These are phyloP conservation scores for Coffea canephora DNA, from an alignment of 257 asterid genomes.

Conservation along the genomic window DNA sequence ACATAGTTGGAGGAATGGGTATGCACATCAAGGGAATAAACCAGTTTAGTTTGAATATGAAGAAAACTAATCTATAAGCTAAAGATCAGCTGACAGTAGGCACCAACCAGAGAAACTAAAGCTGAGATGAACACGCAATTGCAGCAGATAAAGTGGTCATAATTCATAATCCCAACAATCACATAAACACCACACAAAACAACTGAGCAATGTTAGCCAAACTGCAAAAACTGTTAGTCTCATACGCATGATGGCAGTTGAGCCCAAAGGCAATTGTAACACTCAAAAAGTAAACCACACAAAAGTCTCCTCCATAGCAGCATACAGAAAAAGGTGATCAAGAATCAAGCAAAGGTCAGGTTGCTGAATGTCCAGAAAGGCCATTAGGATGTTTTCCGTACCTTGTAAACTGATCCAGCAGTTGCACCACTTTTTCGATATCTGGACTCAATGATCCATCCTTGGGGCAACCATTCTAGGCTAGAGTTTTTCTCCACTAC, in stretches of 20 bases:
- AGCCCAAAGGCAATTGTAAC: neutral
- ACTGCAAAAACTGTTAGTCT: neutral
- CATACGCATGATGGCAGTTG: neutral
- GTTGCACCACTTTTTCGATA: conserved; percentile 25
- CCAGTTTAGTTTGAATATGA: neutral
- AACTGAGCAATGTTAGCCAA: neutral
- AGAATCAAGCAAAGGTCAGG: neutral
- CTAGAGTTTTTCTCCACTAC: conserved; percentile 22
- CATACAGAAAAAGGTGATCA: neutral
- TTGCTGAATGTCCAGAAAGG: conserved; percentile 1
- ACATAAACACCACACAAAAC: neutral
- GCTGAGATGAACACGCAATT: neutral
- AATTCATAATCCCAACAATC: neutral
- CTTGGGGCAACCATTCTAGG: conserved; percentile 57
- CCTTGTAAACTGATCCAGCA: conserved; percentile 54
- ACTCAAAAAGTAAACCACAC: neutral
- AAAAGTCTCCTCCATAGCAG: neutral
- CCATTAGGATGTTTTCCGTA: conserved; percentile 4
- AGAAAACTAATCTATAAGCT: neutral
- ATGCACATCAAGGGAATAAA: neutral
- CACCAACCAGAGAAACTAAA: too few species aligned
- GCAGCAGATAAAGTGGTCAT: conserved; percentile 5
- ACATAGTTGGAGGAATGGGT: neutral
- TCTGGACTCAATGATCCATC: conserved; percentile 54
- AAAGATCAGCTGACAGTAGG: neutral